These are phyloP conservation scores for Pythium coloratum DNA, from an alignment of 352 stramenopile species.

Conservation along the genomic window DNA sequence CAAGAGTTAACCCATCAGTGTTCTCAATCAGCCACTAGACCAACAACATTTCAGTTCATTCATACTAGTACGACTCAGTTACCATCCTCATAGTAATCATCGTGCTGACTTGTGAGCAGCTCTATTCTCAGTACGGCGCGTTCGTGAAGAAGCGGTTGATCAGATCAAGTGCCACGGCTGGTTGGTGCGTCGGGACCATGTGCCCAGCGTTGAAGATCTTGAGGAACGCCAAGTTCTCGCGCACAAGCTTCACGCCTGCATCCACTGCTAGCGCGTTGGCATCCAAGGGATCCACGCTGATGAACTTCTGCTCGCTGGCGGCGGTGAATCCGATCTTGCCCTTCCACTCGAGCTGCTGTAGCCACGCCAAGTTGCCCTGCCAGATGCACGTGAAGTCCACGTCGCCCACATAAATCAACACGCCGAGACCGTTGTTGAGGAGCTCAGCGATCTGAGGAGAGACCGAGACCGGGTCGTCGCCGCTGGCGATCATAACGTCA, in stretches of 20 bases:
- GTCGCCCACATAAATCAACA: not conserved
- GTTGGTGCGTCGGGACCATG: not conserved
- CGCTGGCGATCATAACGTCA: not conserved
- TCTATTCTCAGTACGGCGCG: not conserved
- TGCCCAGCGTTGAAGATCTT: not conserved
- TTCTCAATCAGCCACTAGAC: too few species aligned
- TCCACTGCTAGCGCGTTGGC: not conserved
- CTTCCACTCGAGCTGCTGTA: not conserved
- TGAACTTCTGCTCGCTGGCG: not conserved
- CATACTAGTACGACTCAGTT: too few species aligned
- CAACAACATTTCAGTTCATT: too few species aligned
- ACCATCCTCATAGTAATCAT: too few species aligned
- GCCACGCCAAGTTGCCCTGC: not conserved
- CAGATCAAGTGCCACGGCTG: not conserved
- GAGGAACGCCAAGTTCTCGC: not conserved
- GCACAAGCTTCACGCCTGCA: not conserved
- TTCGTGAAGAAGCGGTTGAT: not conserved
- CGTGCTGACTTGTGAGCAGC: too few species aligned
- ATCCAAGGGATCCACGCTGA: not conserved
- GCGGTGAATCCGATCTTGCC: not conserved
- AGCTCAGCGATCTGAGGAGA: not conserved
- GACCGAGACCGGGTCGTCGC: not conserved
- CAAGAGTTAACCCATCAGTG: too few species aligned
- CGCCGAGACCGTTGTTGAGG: not conserved
- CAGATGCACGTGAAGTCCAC: not conserved